Percentiles rank a stretch among this genome's conserved stretches.
phyloP scores from a whole-genome alignment of 2,329 filamentous ascomycete genomes.

The Tympanopsis confertula region DNA sequence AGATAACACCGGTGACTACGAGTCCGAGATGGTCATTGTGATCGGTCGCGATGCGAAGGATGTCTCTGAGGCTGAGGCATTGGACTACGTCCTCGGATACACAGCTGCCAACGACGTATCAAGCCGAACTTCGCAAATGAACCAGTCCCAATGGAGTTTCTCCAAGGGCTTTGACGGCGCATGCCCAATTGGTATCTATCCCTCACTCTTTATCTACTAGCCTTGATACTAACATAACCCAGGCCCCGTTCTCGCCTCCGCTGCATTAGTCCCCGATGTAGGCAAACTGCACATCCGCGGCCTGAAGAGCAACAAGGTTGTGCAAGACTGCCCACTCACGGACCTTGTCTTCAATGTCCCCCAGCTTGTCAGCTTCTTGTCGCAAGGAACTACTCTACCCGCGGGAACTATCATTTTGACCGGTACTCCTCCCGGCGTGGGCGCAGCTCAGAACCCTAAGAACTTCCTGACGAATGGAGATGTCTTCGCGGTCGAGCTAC shows the following conservation, averaged over 20 bases:
- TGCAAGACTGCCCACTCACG: constrained; percentile 27
- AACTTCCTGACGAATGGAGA: constrained; percentile 30
- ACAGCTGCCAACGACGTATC: constrained; percentile 53
- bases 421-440: constrained; percentile 8
- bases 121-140: constrained; percentile 41
- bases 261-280: constrained; percentile 25
- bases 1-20: constrained; percentile 33
- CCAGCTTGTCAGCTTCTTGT: constrained; percentile 26
- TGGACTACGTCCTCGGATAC: constrained; percentile 52
- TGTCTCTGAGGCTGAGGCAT: constrained; percentile 40
- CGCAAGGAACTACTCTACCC: constrained; percentile 12
- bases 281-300: constrained; percentile 26
- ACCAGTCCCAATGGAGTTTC: constrained; percentile 42
- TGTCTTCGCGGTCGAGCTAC: constrained; percentile 33
- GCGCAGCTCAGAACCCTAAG: constrained; percentile 16
- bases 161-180: constrained; percentile 47
- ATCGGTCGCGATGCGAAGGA: constrained; percentile 23
- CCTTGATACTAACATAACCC: constrained; percentile 1
- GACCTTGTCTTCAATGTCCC: constrained; percentile 42
- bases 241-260: constrained; percentile 36
- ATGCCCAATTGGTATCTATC: constrained; percentile 30
- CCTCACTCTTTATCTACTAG: not conserved
- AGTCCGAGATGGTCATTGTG: constrained; percentile 5
- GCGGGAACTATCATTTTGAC: constrained; percentile 6
- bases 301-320: constrained; percentile 34